Conservation (phyloP, 106 monocot genomes). For the Dactylorhiza incarnata region DNA sequence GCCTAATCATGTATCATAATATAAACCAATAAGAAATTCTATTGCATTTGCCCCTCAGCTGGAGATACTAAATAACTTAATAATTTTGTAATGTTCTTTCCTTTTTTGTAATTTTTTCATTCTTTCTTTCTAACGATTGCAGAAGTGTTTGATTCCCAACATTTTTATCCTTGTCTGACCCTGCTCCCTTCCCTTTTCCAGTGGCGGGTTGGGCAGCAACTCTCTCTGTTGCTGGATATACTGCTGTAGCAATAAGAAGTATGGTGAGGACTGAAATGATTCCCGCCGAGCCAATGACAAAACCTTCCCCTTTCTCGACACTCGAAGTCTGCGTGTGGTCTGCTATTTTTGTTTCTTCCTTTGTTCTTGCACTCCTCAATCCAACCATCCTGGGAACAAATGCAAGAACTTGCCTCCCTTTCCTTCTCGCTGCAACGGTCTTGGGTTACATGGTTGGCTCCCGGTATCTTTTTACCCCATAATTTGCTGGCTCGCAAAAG, state of each 20-base stretch:
- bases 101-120: neutral
- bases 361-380: constrained; percentile 40
- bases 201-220: constrained; percentile 97
- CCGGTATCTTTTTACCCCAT: constrained; percentile 49
- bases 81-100: no score
- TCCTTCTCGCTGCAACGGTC: constrained; percentile 82
- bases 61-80: no score
- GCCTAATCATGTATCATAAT: no score
- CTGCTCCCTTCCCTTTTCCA: constrained; percentile 14
- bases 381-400: constrained; percentile 77
- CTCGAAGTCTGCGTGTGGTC: constrained; percentile 63
- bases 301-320: constrained; percentile 69
- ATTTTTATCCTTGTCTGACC: neutral
- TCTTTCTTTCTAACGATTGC: neutral
- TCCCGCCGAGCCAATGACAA: constrained; percentile 81
- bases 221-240: constrained; percentile 79
- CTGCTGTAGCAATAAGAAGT: constrained; percentile 71
- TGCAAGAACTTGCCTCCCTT: constrained; percentile 82
- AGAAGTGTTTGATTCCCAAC: neutral
- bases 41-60: no score
- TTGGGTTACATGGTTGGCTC: constrained; percentile 86
- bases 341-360: constrained; percentile 57
- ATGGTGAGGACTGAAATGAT: constrained; percentile 85
- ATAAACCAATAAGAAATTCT: no score
- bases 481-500: neutral